These are phyloP conservation scores for Triadica sebifera DNA, from an alignment of 345 rosid species.

Conservation along the genomic window DNA sequence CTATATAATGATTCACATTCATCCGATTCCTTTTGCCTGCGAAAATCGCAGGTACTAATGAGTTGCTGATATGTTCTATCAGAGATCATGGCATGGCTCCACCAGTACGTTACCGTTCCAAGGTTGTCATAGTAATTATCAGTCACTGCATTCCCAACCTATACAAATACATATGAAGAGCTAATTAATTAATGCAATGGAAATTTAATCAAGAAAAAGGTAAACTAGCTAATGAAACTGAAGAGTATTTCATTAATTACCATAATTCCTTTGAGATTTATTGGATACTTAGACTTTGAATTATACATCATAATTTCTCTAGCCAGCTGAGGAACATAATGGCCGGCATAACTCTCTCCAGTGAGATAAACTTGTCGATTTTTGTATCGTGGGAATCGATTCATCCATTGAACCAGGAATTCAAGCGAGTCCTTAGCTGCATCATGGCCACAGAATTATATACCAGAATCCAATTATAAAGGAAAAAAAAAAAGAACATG, in stretches of 20 bases:
- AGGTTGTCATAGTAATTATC: conserved; percentile 89
- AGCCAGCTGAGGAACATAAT: conserved; percentile 95
- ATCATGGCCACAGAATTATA: background rate
- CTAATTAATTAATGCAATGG: background rate
- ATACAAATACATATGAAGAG: too few relatives aligned
- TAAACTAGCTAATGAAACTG: too few relatives aligned
- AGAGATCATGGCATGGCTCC: conserved; percentile 99
- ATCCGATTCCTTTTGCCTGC: conserved; percentile 69
- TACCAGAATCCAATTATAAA: background rate
- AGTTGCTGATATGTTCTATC: conserved; percentile 78
- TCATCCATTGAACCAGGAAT: conserved; percentile 72
- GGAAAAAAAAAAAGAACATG: background rate
- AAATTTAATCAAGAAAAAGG: too few relatives aligned
- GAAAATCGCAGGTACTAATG: conserved; percentile 76
- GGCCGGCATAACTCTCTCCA: conserved; percentile 99
- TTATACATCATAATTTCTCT: conserved; percentile 66
- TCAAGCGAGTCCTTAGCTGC: conserved; percentile 84
- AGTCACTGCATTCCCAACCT: conserved; percentile 98
- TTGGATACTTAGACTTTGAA: conserved; percentile 48
- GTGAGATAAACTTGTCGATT: conserved; percentile 64
- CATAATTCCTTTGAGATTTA: conserved; percentile 87
- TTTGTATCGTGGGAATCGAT: conserved; percentile 78
- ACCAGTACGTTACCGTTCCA: conserved; percentile 97
- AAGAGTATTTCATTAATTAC: conserved; percentile 29
- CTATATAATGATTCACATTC: conserved; percentile 84